Evolutionary conservation across 1,284 basidiomycete genomes (phyloP), one percentile per base, ranked within the genome.

Genomic region (Ceratobasidium theobromae): DNA sequence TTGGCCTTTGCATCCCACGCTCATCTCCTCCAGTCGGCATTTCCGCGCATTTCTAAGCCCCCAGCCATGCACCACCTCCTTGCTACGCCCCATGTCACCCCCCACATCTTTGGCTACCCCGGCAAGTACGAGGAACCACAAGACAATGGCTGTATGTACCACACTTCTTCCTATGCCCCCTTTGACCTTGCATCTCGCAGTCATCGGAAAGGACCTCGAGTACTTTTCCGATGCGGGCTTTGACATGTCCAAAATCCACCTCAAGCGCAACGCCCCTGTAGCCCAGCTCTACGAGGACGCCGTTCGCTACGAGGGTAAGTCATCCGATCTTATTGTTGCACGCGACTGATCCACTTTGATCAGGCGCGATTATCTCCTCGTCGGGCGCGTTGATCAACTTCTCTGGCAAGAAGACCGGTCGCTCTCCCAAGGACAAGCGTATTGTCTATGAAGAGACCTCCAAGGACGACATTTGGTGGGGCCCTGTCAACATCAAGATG

Each of bases 381-480:
- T 93, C 88, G 18, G 96, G 97, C 71, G 95, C 96, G 23, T 82
- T 99, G 72, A 99, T 99, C 87, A 99, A 99, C 86, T 99, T 98
- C 76, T 98, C 95, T 16, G 96, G 96, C 51, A 99, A 98, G 84
- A 99, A 99, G 85, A 99, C 97, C 2, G 97, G 97, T 69, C 87
- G 97, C 66, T 91, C 88, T 73, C 96, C 97, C 70, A 99, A 99
- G 79, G 97, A 99, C 87, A 99, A 99, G 87, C 94, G 97, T 73
- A 98, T 99, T 74, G 97, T 99, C 75, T 98, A 85, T 77, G 96
- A 99, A 78, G 96, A 99, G 75, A 91, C 93, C 66, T 92, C 88
- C 79, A 98, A 95, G 79, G 95, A 98, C 76, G 88, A 98, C 72
- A 91, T 99, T 77, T 99, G 97, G 96, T 99, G 97, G 97, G 96